Conservation (phyloP, 768 basidiomycete species). For the Leccinum olivaceopallidum region DNA sequence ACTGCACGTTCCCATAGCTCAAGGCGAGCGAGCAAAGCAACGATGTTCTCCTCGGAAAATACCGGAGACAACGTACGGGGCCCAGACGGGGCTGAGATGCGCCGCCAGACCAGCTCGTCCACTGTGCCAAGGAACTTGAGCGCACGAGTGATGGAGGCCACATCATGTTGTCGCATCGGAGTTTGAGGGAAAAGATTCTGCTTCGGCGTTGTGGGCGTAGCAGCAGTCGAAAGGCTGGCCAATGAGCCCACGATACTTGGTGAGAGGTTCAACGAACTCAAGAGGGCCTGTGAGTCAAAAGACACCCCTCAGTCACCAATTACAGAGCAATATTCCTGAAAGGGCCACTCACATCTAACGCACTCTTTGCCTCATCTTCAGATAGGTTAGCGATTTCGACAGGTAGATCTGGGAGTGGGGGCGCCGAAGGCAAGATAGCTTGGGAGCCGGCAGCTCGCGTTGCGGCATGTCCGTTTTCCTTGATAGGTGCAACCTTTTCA, state of each 20-base stretch:
- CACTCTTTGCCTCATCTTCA: constrained; percentile 24
- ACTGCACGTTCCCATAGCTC: constrained; percentile 31
- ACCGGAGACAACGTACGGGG: constrained; percentile 12
- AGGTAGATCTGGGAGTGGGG: constrained; percentile 5
- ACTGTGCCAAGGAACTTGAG: constrained; percentile 27
- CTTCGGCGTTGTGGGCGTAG: background rate
- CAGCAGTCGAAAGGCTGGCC: background rate
- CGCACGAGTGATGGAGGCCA: constrained; percentile 23
- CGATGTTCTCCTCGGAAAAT: constrained; percentile 29
- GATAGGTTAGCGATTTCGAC: constrained; percentile 22
- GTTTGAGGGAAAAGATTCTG: background rate
- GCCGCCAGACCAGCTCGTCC: constrained; percentile 33
- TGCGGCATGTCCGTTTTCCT: background rate
- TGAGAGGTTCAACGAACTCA: constrained; percentile 16
- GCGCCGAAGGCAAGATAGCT: background rate
- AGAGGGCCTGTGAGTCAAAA: constrained; percentile 13
- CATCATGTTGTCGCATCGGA: constrained; percentile 13
- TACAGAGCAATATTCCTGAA: background rate
- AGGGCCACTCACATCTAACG: constrained; percentile 21
- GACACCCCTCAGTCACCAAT: background rate
- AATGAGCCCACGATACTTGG: background rate
- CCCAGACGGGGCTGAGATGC: constrained; percentile 12
- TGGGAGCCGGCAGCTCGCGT: background rate
- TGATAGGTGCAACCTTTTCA: background rate
- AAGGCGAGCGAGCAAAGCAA: constrained; percentile 27